A percentile compares a stretch with the other conserved stretches of the same genome.
These are phyloP conservation scores for Rhizopus stolonifer DNA, from an alignment of 371 early-diverging fungal genomes.

Conservation along the genomic window DNA sequence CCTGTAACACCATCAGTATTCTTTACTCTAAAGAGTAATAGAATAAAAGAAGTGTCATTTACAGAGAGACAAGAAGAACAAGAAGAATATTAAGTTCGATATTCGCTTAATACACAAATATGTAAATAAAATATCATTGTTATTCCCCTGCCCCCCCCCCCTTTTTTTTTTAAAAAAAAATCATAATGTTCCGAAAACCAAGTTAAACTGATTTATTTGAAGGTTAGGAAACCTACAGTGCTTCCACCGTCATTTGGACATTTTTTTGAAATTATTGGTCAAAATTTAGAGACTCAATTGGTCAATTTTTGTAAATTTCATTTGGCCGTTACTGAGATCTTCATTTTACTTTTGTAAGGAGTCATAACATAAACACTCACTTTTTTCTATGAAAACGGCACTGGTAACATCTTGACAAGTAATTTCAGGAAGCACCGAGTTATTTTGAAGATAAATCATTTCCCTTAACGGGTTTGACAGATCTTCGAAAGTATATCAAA, in stretches of 20 bases:
- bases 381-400: conserved; percentile 18
- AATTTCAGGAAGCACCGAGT: conserved; percentile 12
- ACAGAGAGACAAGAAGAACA: neutral
- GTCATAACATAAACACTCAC: conserved; percentile 15
- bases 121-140: neutral
- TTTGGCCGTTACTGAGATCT: conserved; percentile 6
- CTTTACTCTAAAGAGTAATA: neutral
- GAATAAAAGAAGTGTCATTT: neutral
- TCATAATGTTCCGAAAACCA: conserved; percentile 4
- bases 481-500: conserved; percentile 22
- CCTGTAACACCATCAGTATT: conserved; percentile 1
- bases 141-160: neutral
- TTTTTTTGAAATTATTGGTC: too few relatives aligned
- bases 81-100: conserved; percentile 1
- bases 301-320: conserved; percentile 5
- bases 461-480: conserved; percentile 17
- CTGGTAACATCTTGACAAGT: conserved; percentile 15
- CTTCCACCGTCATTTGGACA: too few relatives aligned
- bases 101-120: neutral
- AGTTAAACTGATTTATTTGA: conserved; percentile 1
- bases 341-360: conserved; percentile 4
- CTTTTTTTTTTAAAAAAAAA: conserved; percentile 3
- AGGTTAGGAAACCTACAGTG: too few relatives aligned
- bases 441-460: conserved; percentile 17
- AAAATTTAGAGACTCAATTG: conserved; percentile 2